Percentiles rank a stretch among this genome's conserved stretches.
phyloP scores from a whole-genome alignment of 306 rosid genomes.

The Alnus rubra region DNA sequence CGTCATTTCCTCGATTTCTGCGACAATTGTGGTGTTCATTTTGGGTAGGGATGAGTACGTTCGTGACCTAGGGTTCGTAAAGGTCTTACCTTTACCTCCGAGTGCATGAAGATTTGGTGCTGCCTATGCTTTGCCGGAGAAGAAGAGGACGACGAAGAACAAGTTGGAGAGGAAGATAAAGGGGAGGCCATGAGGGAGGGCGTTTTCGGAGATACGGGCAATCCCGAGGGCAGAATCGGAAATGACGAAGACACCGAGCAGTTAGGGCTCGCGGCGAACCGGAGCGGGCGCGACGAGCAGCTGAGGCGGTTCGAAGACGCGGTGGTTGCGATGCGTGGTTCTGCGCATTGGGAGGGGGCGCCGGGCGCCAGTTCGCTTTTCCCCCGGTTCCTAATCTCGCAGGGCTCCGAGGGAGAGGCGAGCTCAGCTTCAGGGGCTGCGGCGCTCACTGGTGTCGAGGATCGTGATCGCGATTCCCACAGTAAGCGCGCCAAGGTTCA shows the following conservation, averaged over 20 bases:
- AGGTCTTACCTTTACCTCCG: slow-evolving; percentile 26
- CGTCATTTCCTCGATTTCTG: slow-evolving; percentile 9
- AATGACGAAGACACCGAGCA: slow-evolving; percentile 35
- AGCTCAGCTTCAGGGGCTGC: slow-evolving; percentile 45
- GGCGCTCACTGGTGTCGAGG: slow-evolving; percentile 30
- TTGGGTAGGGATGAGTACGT: slow-evolving; percentile 49
- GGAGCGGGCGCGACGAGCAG: slow-evolving; percentile 27
- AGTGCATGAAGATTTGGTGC: slow-evolving; percentile 86
- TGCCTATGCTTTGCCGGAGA: slow-evolving; percentile 69
- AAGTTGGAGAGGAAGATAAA: slow-evolving; percentile 26
- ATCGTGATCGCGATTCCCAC: slow-evolving; percentile 56
- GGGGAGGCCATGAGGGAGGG: slow-evolving; percentile 38
- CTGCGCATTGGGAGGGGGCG: slow-evolving; percentile 37
- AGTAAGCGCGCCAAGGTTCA: slow-evolving; percentile 84
- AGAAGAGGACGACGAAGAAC: slow-evolving; percentile 32
- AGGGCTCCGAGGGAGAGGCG: slow-evolving; percentile 59
- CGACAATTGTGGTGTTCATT: slow-evolving; percentile 27
- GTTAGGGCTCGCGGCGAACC: slow-evolving; percentile 19
- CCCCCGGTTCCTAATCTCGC: slow-evolving; percentile 34
- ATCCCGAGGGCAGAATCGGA: slow-evolving; percentile 25
- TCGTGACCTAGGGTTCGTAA: slow-evolving; percentile 49
- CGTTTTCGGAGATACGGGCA: slow-evolving; percentile 36
- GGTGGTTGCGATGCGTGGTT: slow-evolving; percentile 24
- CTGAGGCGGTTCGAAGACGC: slow-evolving; percentile 43
- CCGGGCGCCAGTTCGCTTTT: slow-evolving; percentile 28